These are phyloP conservation scores for Juglanconis oblonga DNA, from an alignment of 2,329 filamentous ascomycete genomes.

Conservation along the genomic window DNA sequence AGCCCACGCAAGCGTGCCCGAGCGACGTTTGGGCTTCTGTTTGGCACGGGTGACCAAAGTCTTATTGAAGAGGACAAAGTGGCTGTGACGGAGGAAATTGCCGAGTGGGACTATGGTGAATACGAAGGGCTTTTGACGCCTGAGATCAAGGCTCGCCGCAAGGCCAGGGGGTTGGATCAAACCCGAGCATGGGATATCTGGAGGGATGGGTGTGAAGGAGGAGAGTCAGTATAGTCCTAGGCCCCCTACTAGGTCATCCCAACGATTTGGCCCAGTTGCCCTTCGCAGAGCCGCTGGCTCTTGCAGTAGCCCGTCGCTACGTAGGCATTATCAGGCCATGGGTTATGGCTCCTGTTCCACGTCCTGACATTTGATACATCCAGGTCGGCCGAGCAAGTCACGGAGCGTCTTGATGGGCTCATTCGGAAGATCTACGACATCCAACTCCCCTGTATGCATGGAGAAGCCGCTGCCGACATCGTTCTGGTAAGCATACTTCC, in stretches of 20 bases:
- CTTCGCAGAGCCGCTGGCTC: no score
- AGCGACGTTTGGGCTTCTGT: slow-evolving; percentile 46
- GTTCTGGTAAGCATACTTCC: slow-evolving; percentile 20
- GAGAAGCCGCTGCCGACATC: slow-evolving; percentile 35
- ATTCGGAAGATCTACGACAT: slow-evolving; percentile 38
- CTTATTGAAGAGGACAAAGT: slow-evolving; percentile 29
- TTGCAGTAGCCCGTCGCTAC: no score
- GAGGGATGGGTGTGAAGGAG: slow-evolving; percentile 55
- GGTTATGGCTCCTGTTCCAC: no score
- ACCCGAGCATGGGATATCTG: slow-evolving; percentile 57
- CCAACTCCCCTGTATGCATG: slow-evolving; percentile 37
- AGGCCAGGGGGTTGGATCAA: slow-evolving; percentile 26
- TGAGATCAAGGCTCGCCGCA: slow-evolving; percentile 46
- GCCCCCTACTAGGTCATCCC: no score
- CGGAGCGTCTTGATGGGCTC: slow-evolving; percentile 37
- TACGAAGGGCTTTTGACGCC: slow-evolving; percentile 55
- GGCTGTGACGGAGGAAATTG: slow-evolving; percentile 47
- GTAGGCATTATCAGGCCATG: no score
- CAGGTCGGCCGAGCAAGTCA: slow-evolving; percentile 33
- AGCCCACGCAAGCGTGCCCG: slow-evolving; percentile 48
- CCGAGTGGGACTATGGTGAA: slow-evolving; percentile 62
- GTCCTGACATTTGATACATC: slow-evolving; percentile 19
- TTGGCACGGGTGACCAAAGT: slow-evolving; percentile 24
- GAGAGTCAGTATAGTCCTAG: slow-evolving; percentile 38
- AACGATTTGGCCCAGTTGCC: no score